phyloP scores from a whole-genome alignment of 345 rosid species.

The Lepidium africanum region DNA sequence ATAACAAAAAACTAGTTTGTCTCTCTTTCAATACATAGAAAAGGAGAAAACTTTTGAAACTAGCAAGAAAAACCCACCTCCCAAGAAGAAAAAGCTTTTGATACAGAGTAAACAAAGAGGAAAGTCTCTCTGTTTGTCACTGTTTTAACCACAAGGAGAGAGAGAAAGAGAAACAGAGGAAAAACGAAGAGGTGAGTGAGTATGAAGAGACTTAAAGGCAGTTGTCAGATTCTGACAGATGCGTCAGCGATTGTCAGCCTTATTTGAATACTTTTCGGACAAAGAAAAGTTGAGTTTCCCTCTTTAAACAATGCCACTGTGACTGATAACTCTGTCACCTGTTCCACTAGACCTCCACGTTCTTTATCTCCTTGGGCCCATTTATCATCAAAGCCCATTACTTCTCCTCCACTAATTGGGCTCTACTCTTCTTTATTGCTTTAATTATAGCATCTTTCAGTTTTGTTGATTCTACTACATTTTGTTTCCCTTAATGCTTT shows the following conservation, averaged over 20 bases:
- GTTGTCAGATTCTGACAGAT: conserved; percentile 29
- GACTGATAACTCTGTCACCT: conserved; percentile 15
- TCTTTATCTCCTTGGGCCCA: conserved; percentile 17
- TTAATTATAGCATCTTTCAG: too few species aligned
- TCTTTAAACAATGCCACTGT: conserved; percentile 21
- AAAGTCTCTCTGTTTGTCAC: not conserved
- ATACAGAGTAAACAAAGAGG: not conserved
- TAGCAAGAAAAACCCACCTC: conserved; percentile 19
- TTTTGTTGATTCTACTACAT: not conserved
- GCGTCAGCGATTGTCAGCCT: conserved; percentile 24
- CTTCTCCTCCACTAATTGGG: not conserved
- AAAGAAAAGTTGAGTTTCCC: conserved; percentile 19
- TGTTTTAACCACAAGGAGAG: conserved; percentile 4
- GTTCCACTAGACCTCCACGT: conserved; percentile 24
- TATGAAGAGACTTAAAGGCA: conserved; percentile 26
- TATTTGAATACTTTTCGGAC: conserved; percentile 31
- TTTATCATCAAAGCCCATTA: conserved; percentile 22
- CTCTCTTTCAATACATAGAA: not conserved
- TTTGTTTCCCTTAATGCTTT: not conserved
- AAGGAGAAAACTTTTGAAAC: conserved; percentile 16
- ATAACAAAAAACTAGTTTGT: not conserved
- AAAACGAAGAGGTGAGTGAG: conserved; percentile 9
- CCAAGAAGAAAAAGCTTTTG: conserved; percentile 8
- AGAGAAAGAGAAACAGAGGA: conserved; percentile 9
- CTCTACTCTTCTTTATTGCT: not conserved